Evolutionary conservation across 2,329 filamentous ascomycete species (phyloP).

Genomic region (Neopestalotiopsis sp.): DNA sequence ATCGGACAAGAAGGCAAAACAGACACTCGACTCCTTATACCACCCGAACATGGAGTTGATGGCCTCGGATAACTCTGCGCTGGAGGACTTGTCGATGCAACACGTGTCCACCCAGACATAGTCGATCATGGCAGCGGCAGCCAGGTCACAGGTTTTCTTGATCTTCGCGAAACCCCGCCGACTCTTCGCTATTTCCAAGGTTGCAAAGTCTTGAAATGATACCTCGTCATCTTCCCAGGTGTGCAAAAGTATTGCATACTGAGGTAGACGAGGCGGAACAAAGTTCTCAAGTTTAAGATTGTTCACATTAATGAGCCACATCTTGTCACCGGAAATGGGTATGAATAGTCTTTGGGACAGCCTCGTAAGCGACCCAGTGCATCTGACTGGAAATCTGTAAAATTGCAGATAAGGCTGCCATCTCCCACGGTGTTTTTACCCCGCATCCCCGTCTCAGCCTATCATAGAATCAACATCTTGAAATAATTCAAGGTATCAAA

Average conservation of each 20-base stretch:
- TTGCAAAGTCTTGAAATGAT: slow-evolving; percentile 13
- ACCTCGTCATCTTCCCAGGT: slow-evolving; percentile 15
- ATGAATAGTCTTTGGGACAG: neutral
- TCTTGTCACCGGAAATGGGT: neutral
- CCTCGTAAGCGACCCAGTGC: too few species aligned
- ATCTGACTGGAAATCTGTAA: too few species aligned
- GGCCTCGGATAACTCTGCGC: neutral
- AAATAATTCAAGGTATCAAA: neutral
- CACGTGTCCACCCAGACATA: slow-evolving; percentile 17
- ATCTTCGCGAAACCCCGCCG: slow-evolving; percentile 16
- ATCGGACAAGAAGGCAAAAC: neutral
- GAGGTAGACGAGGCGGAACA: neutral
- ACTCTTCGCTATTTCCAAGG: neutral
- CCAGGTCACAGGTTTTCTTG: slow-evolving; percentile 5
- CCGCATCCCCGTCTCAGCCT: neutral
- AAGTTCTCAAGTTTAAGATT: neutral
- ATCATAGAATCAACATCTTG: neutral
- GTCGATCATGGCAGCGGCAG: slow-evolving; percentile 4
- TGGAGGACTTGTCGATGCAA: slow-evolving; percentile 28
- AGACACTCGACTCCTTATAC: neutral
- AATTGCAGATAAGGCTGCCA: neutral
- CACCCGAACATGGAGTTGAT: neutral
- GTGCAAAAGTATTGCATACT: slow-evolving; percentile 15
- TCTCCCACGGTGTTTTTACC: too few species aligned
- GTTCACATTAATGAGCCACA: neutral